Base-by-base conservation (phyloP, 2,329 filamentous ascomycete genomes). In the Fusarium robinianum region DNA sequence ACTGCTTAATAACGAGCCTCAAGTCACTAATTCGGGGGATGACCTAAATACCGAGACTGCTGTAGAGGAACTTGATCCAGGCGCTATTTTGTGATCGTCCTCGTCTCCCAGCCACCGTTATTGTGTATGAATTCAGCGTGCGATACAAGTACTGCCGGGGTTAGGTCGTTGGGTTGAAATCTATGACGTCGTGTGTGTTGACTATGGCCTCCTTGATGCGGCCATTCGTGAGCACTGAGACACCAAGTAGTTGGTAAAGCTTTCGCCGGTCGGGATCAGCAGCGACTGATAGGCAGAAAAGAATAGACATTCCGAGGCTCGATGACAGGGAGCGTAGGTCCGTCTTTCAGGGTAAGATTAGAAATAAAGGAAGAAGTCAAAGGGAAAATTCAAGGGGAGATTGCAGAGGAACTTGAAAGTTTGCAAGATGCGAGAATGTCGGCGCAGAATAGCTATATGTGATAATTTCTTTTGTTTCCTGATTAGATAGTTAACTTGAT, bases 241-340 rank as follows among this genome's bases (percentile, higher is more conserved):
- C 23, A 2, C 19, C 14, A 23, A 45, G 18, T 5, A 33, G 17
- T 10, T 30, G 10, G 15, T 33, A 45, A 15, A 45, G 12, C 6
- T 23, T 34, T n/a, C 12, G 17, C 18, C 35, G 22, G 14, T 35
- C 23, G 12, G 35, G 23, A 9, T 40, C 29, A 19, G 24, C 16
- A 11, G 42, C 42, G 8, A 30, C 42, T 12, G 15, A 48, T 48
- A 16, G 45, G 39, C 9, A 48, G 23, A 22, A 43, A 48, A 9
- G 45, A 22, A 29, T 48, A 44, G 6, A 48, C 45, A 12, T 47
- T 29, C 18, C 43, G 33, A 9, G 26, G 11, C 21, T 32, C 15
- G 7, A 43, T 26, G 5, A 43, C 11, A 15, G 23, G 43, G 5
- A 17, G 22, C 10, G 24, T 19, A 19, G 21, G 32, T 12, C 8